These are phyloP conservation scores for Brassica incana DNA, from an alignment of 345 rosid species.

Conservation along the genomic window DNA sequence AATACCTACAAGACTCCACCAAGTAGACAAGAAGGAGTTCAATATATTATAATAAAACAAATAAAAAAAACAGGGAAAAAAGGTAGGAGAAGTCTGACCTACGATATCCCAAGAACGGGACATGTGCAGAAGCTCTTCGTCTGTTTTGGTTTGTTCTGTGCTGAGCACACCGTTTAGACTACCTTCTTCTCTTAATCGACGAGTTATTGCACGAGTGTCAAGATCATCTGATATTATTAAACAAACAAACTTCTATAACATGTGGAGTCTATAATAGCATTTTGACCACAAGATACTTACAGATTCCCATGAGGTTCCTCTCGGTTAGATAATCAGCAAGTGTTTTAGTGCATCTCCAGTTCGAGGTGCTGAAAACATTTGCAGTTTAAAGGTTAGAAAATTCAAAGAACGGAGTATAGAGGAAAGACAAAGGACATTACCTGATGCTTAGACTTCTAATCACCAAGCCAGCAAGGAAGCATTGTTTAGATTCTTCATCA, in stretches of 20 bases:
- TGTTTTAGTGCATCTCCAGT: conserved; percentile 80
- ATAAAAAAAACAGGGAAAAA: neutral
- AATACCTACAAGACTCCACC: conserved; percentile 52
- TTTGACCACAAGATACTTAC: conserved; percentile 16
- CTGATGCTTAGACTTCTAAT: conserved; percentile 81
- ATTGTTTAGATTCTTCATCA: conserved; percentile 86
- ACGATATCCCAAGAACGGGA: conserved; percentile 90
- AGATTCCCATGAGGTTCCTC: conserved; percentile 88
- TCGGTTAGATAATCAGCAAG: conserved; percentile 82
- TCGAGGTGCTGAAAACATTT: conserved; percentile 65
- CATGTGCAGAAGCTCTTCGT: conserved; percentile 76
- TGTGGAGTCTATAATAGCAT: neutral
- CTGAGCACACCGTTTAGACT: conserved; percentile 94
- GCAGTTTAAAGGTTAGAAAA: neutral
- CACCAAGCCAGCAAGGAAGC: conserved; percentile 90
- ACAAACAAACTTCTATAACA: conserved; percentile 4
- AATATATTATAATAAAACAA: neutral
- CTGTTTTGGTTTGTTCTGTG: conserved; percentile 74
- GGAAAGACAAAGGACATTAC: conserved; percentile 30
- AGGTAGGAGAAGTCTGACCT: conserved; percentile 45
- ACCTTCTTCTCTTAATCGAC: conserved; percentile 91
- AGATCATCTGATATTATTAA: conserved; percentile 65
- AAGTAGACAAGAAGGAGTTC: neutral
- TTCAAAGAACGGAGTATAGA: neutral
- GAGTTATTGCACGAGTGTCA: conserved; percentile 94